Evolutionary conservation across 108 stramenopile species (phyloP), one percentile per base, ranked within the genome.

Genomic region (Fragilariopsis cylindrus): DNA sequence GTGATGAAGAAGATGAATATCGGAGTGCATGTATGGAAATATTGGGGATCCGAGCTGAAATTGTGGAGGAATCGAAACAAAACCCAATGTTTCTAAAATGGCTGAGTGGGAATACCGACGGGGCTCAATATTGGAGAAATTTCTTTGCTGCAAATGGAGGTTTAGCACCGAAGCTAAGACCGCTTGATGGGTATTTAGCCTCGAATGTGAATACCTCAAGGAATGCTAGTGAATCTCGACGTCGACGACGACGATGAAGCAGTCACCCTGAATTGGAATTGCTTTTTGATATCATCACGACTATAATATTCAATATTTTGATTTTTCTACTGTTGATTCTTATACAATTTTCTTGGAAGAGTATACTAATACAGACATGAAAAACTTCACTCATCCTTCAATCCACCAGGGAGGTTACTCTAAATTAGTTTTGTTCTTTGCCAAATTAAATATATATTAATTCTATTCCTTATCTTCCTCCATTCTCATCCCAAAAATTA

Each of bases 41-140:
- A n/a, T 75, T 94, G 42, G 92, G 92, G 19, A 55, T 91, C 49
- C 72, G 83, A 39, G 90, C 90, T 2, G 92, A 94, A 81, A 83
- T 88, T 57, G 89, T 94, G 62, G 92, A 94, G 79, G 92, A 94
- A 76, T 90, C 84, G 30, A 94, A 94, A 71, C 77, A 79, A 71
- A 85, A 86, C 75, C 88, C 90, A 50, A 84, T 86, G 83, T 94
- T 94, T 83, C 81, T 84, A 53, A 77, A 87, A 21, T 94, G 92
- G 92, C 68, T 94, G 40, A 60, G 45, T 7, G 92, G 92, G 4
- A 85, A 87, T 16, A 91, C 92, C 6, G 90, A 94, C 81, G 88
- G 83, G 21, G 90, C 92, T 3, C 69, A 85, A 48, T 76, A 81
- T 75, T 94, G 90, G 89, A 83, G 79, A 62, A 73, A 63, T 69